phyloP scores from a whole-genome alignment of 257 asterid genomes.

The Leptodermis oblonga region DNA sequence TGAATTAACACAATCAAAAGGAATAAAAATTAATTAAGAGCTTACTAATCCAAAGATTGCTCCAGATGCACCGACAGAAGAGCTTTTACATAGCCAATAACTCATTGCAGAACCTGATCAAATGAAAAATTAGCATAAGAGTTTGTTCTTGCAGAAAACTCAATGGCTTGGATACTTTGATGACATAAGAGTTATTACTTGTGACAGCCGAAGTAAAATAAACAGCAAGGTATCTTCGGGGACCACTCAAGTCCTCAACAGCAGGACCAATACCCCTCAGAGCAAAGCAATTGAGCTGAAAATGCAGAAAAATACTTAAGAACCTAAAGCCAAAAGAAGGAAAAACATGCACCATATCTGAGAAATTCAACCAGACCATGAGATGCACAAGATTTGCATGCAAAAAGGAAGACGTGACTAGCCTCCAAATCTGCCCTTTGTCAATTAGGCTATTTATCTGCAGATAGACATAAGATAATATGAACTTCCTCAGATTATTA shows the following conservation, averaged over 20 bases:
- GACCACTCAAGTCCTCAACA: slow-evolving; percentile 68
- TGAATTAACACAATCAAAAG: not conserved
- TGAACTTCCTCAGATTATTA: not conserved
- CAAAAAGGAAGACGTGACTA: slow-evolving; percentile 71
- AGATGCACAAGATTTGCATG: slow-evolving; percentile 83
- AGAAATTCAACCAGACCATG: slow-evolving; percentile 51
- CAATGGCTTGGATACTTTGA: slow-evolving; percentile 14
- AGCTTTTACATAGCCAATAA: slow-evolving; percentile 63
- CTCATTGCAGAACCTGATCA: slow-evolving; percentile 75
- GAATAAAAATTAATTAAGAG: slow-evolving; percentile 11
- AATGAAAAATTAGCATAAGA: slow-evolving; percentile 22
- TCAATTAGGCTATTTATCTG: slow-evolving; percentile 82
- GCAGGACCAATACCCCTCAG: slow-evolving; percentile 71
- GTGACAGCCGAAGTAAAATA: slow-evolving; percentile 75
- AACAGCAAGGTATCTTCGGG: slow-evolving; percentile 62
- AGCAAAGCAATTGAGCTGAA: slow-evolving; percentile 85
- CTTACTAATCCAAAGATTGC: slow-evolving; percentile 91
- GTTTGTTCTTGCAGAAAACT: slow-evolving; percentile 16
- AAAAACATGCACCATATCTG: slow-evolving; percentile 9
- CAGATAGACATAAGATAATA: slow-evolving; percentile 14
- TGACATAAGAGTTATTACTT: slow-evolving; percentile 42
- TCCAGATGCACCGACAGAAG: slow-evolving; percentile 96
- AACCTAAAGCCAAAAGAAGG: slow-evolving; percentile 12
- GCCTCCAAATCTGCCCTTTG: slow-evolving; percentile 90
- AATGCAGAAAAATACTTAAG: slow-evolving; percentile 19